Base-by-base conservation (phyloP, 2,329 filamentous ascomycete genomes). In the Pseudogymnoascus destructans region DNA sequence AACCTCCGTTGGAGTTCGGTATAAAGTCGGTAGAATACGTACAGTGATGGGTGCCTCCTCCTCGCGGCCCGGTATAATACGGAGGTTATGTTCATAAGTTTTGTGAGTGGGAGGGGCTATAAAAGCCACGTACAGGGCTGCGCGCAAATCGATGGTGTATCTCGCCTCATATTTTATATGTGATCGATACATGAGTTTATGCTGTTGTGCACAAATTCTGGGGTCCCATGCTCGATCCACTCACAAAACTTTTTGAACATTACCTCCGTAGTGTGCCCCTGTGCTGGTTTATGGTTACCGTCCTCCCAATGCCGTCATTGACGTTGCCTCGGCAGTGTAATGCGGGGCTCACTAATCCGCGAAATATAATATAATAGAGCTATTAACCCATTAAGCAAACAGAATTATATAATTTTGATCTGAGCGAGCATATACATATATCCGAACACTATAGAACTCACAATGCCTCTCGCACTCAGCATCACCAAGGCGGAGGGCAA, bases 401-500 rank as follows among this genome's bases (percentile, higher is more conserved):
- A 36, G 15, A n/a, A 36, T 36, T 56, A 11, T 27, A 36, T 25
- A 36, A 23, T 15, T 56, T 15, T 56, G 27, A 9, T 36, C 32
- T 36, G 23, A 30, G 9, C 4, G 23, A 30, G 9, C 4, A 19
- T 30, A 52, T 30, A 52, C 46, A 52, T 52, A 32, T 35, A 56
- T 23, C 54, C 6, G 4, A 36, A 27, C 11, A 36, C 57, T 57
- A 57, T 55, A 32, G 33, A 38, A 57, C 57, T 58, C 38, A 40
- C n/a, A 42, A 68, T 67, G 66, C 64, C 64, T 10, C 65, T 62
- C 61, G 64, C 64, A 38, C 63, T 68, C 25, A 62, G 60, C 10
- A 67, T 91, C 62, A 77, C 83, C 66, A 78, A 88, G 64, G 75
- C 86, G 57, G 85, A 89, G 64, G 88, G 87, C 65, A 92, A 91